Evolutionary conservation across 2,329 filamentous ascomycete genomes (phyloP).

Genomic region (Lachnellula arida): DNA sequence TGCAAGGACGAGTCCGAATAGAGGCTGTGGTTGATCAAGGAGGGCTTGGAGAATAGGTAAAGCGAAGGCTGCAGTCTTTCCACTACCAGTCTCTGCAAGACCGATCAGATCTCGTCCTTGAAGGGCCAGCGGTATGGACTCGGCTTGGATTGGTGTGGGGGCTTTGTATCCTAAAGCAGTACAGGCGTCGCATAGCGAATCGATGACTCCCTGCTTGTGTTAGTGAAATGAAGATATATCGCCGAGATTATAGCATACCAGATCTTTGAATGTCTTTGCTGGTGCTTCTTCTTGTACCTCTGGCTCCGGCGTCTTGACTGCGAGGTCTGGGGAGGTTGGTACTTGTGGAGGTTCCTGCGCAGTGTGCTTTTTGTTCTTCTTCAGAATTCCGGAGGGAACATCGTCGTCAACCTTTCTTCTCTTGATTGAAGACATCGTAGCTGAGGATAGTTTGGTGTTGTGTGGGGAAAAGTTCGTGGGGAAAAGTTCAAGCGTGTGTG

Average conservation of each 20-base stretch:
- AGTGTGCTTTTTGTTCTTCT: constrained; percentile 16
- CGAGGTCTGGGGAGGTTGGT: constrained; percentile 9
- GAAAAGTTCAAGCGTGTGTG: too few relatives aligned
- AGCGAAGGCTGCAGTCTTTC: constrained; percentile 94
- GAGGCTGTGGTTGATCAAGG: constrained; percentile 77
- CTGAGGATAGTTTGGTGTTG: not conserved
- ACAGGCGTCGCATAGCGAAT: constrained; percentile 86
- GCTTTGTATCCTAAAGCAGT: constrained; percentile 73
- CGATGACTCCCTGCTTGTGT: constrained; percentile 65
- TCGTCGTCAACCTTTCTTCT: constrained; percentile 29
- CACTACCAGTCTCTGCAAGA: constrained; percentile 89
- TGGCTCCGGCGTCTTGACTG: constrained; percentile 14
- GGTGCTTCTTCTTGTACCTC: constrained; percentile 19
- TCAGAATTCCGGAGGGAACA: constrained; percentile 12
- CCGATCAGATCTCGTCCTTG: constrained; percentile 84
- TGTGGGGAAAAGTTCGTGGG: too few relatives aligned
- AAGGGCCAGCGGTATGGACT: constrained; percentile 78
- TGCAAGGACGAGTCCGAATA: constrained; percentile 86
- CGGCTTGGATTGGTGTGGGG: constrained; percentile 83
- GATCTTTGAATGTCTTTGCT: constrained; percentile 45
- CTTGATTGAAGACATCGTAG: constrained; percentile 31
- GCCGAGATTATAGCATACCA: constrained; percentile 30
- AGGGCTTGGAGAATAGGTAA: constrained; percentile 88
- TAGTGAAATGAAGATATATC: not conserved
- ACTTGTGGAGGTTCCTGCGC: constrained; percentile 6